Evolutionary conservation across 768 basidiomycete genomes (phyloP), one percentile per base, ranked within the genome.

Genomic region (Serendipita vermifera): DNA sequence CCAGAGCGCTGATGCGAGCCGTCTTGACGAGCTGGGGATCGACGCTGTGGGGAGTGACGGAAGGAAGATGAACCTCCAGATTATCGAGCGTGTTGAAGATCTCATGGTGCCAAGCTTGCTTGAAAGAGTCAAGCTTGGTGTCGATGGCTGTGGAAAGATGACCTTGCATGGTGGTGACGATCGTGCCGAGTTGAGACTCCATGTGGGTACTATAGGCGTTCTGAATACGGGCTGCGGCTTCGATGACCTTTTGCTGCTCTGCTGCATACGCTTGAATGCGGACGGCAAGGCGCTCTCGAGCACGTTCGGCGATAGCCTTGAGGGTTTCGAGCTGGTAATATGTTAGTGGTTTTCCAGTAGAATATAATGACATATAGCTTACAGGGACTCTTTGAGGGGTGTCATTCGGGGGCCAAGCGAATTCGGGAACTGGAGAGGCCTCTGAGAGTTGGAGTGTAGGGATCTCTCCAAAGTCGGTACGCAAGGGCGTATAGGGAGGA

Each of bases 211-310:
- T 22, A n/a, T 51, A 51, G 5, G 46, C 46, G 9, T 31, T 20
- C n/a, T 51, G 46, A 7, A 51, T 51, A 9, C n/a, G 24, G 5
- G 46, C 20, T 5, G 46, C 46, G 20, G 46, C 46, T 20, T 51
- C 46, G 17, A 31, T n/a, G 27, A 51, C 46, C 7, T 51, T 15
- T 29, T 51, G 46, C 22, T 51, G 24, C 46, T 11, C 46, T 22
- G 24, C 46, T 29, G 22, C 24, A 26, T 51, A 26, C 5, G 46
- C 46, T 51, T 51, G 46, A n/a, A 51, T 51, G n/a, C 3, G 46
- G 46, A 20, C 22, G 9, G 46, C 46, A 9, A 51, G 46, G 9
- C 46, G 46, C n/a, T 51, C 46, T 9, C 46, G 46, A 51, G 46
- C 46, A 20, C 46, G 46, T 15, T 51, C 46, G 11, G 46, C 46